Evolutionary conservation across 768 basidiomycete genomes (phyloP), one percentile per base, ranked within the genome.

Genomic region (Cyclocybe aegerita): DNA sequence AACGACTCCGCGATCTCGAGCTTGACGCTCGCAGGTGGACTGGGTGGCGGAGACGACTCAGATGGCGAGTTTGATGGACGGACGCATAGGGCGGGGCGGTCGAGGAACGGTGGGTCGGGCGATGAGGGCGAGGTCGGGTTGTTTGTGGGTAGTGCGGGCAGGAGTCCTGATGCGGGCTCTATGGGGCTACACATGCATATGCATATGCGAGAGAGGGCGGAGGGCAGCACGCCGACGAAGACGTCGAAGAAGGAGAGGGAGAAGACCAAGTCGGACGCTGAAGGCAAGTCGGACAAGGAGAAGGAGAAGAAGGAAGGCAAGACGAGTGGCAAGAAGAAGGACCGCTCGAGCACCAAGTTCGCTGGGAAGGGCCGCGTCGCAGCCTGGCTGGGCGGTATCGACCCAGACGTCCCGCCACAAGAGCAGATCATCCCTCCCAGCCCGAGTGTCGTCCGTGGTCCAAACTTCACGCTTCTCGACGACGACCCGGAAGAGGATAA

Each of bases 321-420:
- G 43, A 32, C 53, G 40, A 65, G 58, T 46, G 62, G 54, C 14
- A 64, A 59, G 49, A 64, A 61, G 52, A 65, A 60, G 51, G 61
- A 63, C 54, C 56, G 48, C 8, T 63, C 60, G 16, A 62, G 55
- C 40, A 66, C 65, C 48, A 67, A 66, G 40, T 66, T 67, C 8
- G 66, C 81, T 47, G 81, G 82, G 8, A 86, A 86, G 52, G 87
- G 88, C 6, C 71, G 86, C 16, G 83, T 92, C n/a, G 76, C 88
- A 7, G 87, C 84, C 7, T 92, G 89, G 89, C 58, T 92, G 52
- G 88, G 85, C 29, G 75, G 69, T 7, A 81, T 90, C 42, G 84
- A 85, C 45, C 73, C 79, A 4, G 79, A 77, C 37, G 72, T 69
- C 4, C 81, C 82, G 1, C 80, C 80, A 5, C 77, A 77, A 44